Percentiles rank a stretch among this genome's conserved stretches.
These are phyloP conservation scores for Suhomyces tanzawaensis DNA, from an alignment of 805 yeast species.

Conservation along the genomic window DNA sequence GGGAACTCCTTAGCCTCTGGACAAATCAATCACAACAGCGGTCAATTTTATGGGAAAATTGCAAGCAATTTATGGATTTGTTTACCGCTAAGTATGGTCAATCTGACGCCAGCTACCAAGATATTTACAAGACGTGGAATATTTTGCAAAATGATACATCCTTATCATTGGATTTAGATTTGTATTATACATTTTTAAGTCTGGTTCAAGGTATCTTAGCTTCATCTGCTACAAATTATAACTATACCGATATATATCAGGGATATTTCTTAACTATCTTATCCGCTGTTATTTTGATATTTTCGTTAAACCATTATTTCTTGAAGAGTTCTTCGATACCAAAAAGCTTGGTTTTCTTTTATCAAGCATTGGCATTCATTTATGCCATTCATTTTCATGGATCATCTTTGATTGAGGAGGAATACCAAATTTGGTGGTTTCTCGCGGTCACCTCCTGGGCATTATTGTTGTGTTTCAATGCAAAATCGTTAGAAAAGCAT, in stretches of 20 bases:
- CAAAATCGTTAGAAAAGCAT: background rate
- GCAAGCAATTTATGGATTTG: constrained; percentile 52
- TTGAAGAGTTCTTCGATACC: constrained; percentile 1
- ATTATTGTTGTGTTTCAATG: constrained; percentile 4
- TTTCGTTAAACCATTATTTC: constrained; percentile 2
- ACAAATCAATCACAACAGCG: constrained; percentile 27
- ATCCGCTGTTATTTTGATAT: constrained; percentile 26
- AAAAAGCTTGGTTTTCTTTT: constrained; percentile 2
- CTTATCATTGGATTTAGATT: constrained; percentile 12
- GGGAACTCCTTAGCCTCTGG: constrained; percentile 56
- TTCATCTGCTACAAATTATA: constrained; percentile 70
- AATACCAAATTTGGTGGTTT: constrained; percentile 94
- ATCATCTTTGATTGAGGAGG: constrained; percentile 79
- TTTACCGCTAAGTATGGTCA: constrained; percentile 38
- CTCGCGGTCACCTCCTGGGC: constrained; percentile 19
- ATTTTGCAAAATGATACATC: constrained; percentile 2
- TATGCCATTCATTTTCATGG: constrained; percentile 80
- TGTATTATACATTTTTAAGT: constrained; percentile 36
- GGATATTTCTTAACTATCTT: constrained; percentile 25
- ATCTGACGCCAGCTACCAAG: constrained; percentile 4
- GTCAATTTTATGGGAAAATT: constrained; percentile 50
- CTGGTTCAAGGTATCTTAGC: constrained; percentile 51
- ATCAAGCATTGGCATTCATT: constrained; percentile 37
- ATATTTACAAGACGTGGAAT: constrained; percentile 12
- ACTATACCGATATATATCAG: constrained; percentile 45